Evolutionary conservation across 352 stramenopile genomes (phyloP), one percentile per base, ranked within the genome.

Genomic region (Globisporangium lucens): DNA sequence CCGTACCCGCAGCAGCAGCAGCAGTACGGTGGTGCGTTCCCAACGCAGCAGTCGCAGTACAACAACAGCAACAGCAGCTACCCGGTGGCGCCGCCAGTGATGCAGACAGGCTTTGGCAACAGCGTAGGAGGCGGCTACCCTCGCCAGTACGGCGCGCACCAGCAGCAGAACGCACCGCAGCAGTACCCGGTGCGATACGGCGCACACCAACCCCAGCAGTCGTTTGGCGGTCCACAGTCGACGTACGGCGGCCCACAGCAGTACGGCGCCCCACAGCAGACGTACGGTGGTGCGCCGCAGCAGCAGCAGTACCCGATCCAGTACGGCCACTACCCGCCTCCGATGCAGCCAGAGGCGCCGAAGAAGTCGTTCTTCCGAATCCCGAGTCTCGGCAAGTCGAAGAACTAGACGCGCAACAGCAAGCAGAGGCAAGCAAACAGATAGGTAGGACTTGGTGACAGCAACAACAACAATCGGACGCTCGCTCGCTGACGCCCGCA

Each of bases 341-440:
- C 87, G 63, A 77, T 82, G 60, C 70, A 78, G 73, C 63, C 72
- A 27, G 74, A 84, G 20, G 65, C 71, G 22, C 68, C 73, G n/a
- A 91, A 90, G 74, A 87, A 87, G 47, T 89, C 83, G 61, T 85
- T 88, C 61, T 91, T 91, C 75, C 78, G 82, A 13, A 69, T 93
- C 30, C 85, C 85, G 20, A 73, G 80, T 61, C 77, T 84, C 41
- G 80, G 83, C 74, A 89, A 89, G 43, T 51, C 43, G 74, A 93
- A 90, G 75, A 90, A 89, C 73, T 91, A 85, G 52, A n/a, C 17
- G 56, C 6, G 29, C 4, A 33, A 33, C 30, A 33, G 17, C 27
- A 17, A 38, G 13, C 55, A 27, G 17, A 36, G 38, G 33, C 30
- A n/a, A 5, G 29, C 27, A 38, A 22, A 66, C 60, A 66, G 43